These are phyloP conservation scores for Heteromeles arbutifolia DNA, from an alignment of 306 rosid species.

Conservation along the genomic window DNA sequence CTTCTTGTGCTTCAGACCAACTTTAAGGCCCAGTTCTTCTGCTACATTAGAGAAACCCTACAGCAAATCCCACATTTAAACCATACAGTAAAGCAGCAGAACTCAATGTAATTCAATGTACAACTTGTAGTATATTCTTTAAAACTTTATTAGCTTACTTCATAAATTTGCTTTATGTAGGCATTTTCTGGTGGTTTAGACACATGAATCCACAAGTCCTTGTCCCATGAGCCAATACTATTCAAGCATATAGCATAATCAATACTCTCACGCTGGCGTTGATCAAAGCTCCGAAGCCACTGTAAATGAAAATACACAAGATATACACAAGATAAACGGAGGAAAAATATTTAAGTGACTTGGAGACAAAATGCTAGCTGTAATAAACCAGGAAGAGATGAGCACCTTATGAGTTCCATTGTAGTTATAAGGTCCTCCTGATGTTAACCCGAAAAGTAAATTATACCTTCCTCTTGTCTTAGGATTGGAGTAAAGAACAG, in stretches of 20 bases:
- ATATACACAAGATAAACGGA: constrained; percentile 9
- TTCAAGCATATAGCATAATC: constrained; percentile 93
- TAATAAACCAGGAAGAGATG: not conserved
- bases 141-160: constrained; percentile 47
- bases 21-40: constrained; percentile 65
- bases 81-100: constrained; percentile 6
- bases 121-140: not conserved
- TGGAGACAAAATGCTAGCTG: constrained; percentile 14
- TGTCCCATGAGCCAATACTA: constrained; percentile 91
- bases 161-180: constrained; percentile 75
- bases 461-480: constrained; percentile 97
- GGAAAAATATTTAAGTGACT: not conserved
- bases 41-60: constrained; percentile 93
- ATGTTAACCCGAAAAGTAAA: constrained; percentile 87
- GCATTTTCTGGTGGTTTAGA: constrained; percentile 97
- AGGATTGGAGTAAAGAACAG: constrained; percentile 86
- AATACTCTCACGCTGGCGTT: constrained; percentile 89
- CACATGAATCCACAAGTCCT: constrained; percentile 87
- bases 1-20: constrained; percentile 95
- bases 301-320: constrained; percentile 28
- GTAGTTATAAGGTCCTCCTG: constrained; percentile 97
- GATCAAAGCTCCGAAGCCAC: constrained; percentile 98
- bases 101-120: constrained; percentile 10
- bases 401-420: constrained; percentile 92
- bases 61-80: constrained; percentile 25